Conservation (phyloP, 1,284 basidiomycete genomes). For the Trametes polyzona region DNA sequence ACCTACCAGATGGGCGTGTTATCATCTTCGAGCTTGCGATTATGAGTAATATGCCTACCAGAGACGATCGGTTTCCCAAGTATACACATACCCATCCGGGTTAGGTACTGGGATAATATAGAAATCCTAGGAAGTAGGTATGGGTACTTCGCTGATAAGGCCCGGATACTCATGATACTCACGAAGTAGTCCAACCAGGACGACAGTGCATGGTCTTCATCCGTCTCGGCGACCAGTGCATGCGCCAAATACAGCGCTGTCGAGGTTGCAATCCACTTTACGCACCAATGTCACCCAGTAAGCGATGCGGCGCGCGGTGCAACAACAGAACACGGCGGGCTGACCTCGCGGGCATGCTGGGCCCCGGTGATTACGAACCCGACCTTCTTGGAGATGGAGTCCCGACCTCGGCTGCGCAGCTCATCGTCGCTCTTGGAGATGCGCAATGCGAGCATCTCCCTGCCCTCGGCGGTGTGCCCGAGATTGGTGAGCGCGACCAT, state of each 20-base stretch:
- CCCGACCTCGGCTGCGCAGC: not conserved
- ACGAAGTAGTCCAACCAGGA: constrained; percentile 62
- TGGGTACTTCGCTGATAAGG: not conserved
- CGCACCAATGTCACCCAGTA: too few species aligned
- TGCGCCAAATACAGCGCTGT: constrained; percentile 78
- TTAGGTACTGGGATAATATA: constrained; percentile 82
- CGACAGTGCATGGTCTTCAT: constrained; percentile 50
- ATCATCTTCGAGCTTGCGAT: not conserved
- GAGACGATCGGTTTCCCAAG: constrained; percentile 68
- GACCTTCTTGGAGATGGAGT: constrained; percentile 36
- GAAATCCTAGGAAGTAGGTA: constrained; percentile 52
- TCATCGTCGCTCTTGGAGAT: constrained; percentile 40
- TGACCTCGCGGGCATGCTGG: constrained; percentile 66
- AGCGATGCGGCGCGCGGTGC: too few species aligned
- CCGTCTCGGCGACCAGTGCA: constrained; percentile 57
- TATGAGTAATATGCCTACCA: constrained; percentile 50
- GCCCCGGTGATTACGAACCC: constrained; percentile 77
- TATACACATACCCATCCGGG: constrained; percentile 76
- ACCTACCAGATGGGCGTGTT: constrained; percentile 40
- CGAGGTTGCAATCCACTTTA: constrained; percentile 80
- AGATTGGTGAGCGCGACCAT: constrained; percentile 45
- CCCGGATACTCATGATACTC: constrained; percentile 20
- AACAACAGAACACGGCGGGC: not conserved
- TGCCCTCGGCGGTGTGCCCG: constrained; percentile 56
- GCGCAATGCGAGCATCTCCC: constrained; percentile 57